phyloP scores from a whole-genome alignment of 2,329 filamentous ascomycete genomes.

The Aureobasidium melanogenum region DNA sequence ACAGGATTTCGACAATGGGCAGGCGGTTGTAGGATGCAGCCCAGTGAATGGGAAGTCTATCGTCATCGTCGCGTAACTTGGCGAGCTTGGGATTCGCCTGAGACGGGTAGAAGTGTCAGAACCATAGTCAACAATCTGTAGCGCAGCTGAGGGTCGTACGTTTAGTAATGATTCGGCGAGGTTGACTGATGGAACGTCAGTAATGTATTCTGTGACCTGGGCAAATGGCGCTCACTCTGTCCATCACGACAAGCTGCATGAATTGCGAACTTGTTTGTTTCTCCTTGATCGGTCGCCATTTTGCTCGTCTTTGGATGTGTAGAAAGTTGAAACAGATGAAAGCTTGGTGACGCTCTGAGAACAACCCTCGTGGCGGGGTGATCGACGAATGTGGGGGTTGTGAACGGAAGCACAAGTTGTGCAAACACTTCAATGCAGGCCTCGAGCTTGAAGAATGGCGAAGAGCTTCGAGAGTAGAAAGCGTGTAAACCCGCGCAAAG shows the following conservation, averaged over 20 bases:
- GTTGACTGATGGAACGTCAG: conserved; percentile 41
- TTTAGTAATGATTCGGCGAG: conserved; percentile 67
- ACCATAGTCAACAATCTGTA: background rate
- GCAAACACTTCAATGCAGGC: background rate
- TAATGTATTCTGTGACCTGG: conserved; percentile 7
- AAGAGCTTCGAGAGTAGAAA: no score
- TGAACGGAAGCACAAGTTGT: background rate
- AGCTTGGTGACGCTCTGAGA: background rate
- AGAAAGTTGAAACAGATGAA: background rate
- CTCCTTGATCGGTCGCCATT: conserved; percentile 19
- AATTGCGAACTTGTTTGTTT: conserved; percentile 62
- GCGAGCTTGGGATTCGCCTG: conserved; percentile 75
- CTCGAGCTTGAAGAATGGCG: no score
- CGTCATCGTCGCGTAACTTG: conserved; percentile 68
- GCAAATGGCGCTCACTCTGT: conserved; percentile 52
- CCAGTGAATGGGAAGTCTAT: conserved; percentile 89
- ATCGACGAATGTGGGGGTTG: background rate
- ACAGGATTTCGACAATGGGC: conserved; percentile 64
- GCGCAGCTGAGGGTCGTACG: conserved; percentile 31
- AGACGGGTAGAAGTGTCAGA: background rate
- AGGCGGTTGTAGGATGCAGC: conserved; percentile 74
- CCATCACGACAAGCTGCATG: conserved; percentile 83
- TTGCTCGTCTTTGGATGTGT: background rate
- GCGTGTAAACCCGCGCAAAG: no score
- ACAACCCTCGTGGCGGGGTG: conserved; percentile 3